Base-by-base conservation (phyloP, 306 rosid genomes). In the apple (Malus domestica) region DNA sequence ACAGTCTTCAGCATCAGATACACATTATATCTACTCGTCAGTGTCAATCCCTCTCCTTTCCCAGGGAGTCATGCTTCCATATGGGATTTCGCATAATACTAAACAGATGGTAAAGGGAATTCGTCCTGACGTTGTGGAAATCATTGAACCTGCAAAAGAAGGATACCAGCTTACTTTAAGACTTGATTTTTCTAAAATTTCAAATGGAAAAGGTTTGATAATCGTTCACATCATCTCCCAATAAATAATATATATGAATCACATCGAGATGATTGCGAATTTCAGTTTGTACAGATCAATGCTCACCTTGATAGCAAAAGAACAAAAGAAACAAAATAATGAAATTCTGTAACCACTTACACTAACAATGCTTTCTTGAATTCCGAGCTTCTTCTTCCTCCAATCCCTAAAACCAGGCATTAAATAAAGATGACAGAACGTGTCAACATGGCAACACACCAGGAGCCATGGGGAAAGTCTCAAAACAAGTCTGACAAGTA, bases 131-230 rank as follows among this genome's bases (percentile, higher is more conserved):
- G 86, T 81, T 74, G 81, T 87, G 78, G 90, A 83, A 70, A 82
- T 92, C 75, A 75, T 75, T 70, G 92, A 90, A 72, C 90, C 96
- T 76, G 72, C 93, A 71, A 89, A 62, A 80, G 87, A 85, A 81
- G 97, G 97, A 79, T 89, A 80, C 83, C 92, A 86, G 68, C 90
- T 92, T 57, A 92, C 97, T 74, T 79, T 92, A 11, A 83, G 78
- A 79, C 88, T 95, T 71, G 76, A 88, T 75, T 84, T 92, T 40
- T 40, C 86, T 23, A 86, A 79, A 77, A 90, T 92, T 77, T 84
- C 89, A 4, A 74, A 4, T 33, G 75, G 64, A 68, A 90, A 89
- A 84, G 99, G 99, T 95, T 57, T 64, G 75, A 16, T 67, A 30
- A 68, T 59, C 65, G 75, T 67, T 60, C 74, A 75, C 45, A 32